A percentile compares a stretch with the other conserved stretches of the same genome.
phyloP scores from a whole-genome alignment of 768 basidiomycete species.

The Baorangia bicolor region DNA sequence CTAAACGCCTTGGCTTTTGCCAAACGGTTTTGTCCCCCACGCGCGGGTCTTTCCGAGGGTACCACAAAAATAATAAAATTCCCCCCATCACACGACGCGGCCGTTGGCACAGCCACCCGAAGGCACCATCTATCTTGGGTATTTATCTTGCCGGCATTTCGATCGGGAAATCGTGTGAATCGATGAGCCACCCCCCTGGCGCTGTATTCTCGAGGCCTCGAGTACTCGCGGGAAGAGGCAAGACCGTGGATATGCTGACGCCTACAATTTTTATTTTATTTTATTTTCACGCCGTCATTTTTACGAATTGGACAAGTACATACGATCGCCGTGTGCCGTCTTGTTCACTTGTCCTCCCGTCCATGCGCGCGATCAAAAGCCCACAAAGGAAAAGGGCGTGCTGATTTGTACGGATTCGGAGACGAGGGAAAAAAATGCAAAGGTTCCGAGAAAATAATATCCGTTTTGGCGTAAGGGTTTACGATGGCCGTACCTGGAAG shows the following conservation, averaged over 20 bases:
- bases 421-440: conserved; percentile 11
- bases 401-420: neutral
- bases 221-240: conserved; percentile 21
- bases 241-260: neutral
- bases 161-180: conserved; percentile 8
- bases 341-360: conserved; percentile 6
- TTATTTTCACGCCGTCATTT: neutral
- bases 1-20: too few relatives aligned
- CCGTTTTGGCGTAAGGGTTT: conserved; percentile 14
- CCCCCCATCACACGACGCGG: neutral
- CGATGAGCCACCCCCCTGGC: conserved; percentile 9
- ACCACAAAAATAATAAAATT: neutral
- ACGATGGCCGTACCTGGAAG: conserved; percentile 13
- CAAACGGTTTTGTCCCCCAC: neutral
- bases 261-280: neutral
- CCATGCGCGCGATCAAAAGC: neutral
- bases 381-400: neutral
- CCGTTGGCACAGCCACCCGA: conserved; percentile 16
- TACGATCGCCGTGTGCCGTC: neutral
- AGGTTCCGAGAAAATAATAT: conserved; percentile 2
- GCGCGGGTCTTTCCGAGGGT: conserved; percentile 3
- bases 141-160: conserved; percentile 17
- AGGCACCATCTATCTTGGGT: conserved; percentile 5
- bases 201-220: conserved; percentile 5
- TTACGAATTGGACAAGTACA: neutral